Base-by-base conservation (phyloP, 1,284 basidiomycete genomes). In the Apiotrichum veenhuisii region DNA sequence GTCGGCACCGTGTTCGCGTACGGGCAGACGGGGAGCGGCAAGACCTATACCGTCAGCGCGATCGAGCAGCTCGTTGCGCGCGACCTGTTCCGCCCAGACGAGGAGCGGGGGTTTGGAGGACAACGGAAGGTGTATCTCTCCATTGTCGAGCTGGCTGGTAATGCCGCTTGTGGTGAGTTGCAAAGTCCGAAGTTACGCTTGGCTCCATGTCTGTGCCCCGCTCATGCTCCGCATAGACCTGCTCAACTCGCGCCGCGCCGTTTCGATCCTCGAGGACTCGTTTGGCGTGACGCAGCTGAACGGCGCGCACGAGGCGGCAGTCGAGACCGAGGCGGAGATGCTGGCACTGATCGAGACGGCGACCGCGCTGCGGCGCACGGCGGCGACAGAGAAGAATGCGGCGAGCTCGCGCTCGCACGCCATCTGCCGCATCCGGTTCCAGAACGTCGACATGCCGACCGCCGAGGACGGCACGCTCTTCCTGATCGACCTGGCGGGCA, bases 11-110 rank as follows among this genome's bases (percentile, higher is more conserved):
- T 51, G 20, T 51, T 51, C 15, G 50, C 50, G 20, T 51, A 51
- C 40, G 50, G 50, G 15, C 50, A 51, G 50, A 51, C 50, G 27
- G 50, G 50, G n/a, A n/a, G 14, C 12, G 50, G 50, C 40, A 51
- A 51, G 50, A 51, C 50, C 20, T 42, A 18, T n/a, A 51, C 50
- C 7, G 41, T 51, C 30, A 23, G 20, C 8, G 27, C n/a, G n/a
- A 27, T 51, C 30, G 40, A 51, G 27, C 25, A 30, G 18, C 27
- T 36, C 26, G 23, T 50, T 17, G 48, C 48, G 9, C 22, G 25
- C 7, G 26, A 22, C 15, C 37, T 50, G 22, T 40, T 50, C 10
- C 10, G n/a, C n/a, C n/a, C n/a, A n/a, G n/a, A 12, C 30, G 30
- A 12, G 7, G 30, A 23, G 18, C 2, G 12, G 15, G 36, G 40